Base-by-base conservation (phyloP, 1,284 basidiomycete genomes). In the Peniophora sp. region DNA sequence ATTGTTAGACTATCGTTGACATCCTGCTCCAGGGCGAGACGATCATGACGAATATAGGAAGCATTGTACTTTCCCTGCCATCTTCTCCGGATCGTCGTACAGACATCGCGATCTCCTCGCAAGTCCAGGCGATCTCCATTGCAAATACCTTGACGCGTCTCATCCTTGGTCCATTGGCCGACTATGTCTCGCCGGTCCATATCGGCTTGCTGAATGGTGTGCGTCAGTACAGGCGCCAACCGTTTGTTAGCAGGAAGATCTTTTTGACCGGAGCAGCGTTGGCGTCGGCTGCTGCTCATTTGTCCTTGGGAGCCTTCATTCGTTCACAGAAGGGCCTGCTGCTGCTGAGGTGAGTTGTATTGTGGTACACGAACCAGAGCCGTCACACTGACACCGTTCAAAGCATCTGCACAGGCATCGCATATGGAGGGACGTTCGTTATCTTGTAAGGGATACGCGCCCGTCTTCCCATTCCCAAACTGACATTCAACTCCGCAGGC, bases 1-100 rank as follows among this genome's bases (percentile, higher is more conserved):
- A 6, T 44, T 11, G 45, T 9, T 34, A 23, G 49, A 48, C 47
- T 11, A 38, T 47, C 25, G 17, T 47, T 41, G 39, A 38, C 27
- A 24, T 47, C 36, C 3, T 24, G 6, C n/a, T 36, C 11, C 51
- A 89, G 88, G 79, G 80, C 47, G 87, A 90, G 65, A 90, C 89
- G 87, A 73, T 90, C 20, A 81, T 89, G 27, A 81, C 85, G 10
- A 90, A 88, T 58, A 80, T 90, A 46, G 87, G 85, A 24, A 79
- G 83, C 2, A 84, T 89, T 48, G 75, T 83, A n/a, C 65, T 83
- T 5, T 80, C 85, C 8, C 71, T 89, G 39, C 75, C 79, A 19
- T 54, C 57, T 23, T 48, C 54, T 1, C 49, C 63, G 16, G 49
- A 56, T 27, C 52, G 61, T 16, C 64, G 68, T 32, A 57, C 65